Base-by-base conservation (phyloP, 2,329 filamentous ascomycete species). In the Aaosphaeria arxii region DNA sequence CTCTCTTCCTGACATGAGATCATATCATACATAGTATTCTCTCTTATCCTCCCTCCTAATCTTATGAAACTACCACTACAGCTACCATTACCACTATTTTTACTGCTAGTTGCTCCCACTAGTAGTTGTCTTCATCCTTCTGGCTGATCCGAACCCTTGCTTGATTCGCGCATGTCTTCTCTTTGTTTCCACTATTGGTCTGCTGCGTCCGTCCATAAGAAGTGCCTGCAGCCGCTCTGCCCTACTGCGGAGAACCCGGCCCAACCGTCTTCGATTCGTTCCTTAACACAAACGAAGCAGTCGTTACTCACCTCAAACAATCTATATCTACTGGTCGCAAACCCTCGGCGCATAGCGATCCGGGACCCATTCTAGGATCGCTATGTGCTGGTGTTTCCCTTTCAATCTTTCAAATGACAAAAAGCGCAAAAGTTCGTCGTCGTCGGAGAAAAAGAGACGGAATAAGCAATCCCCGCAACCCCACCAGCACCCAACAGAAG, bases 371-470 rank as follows among this genome's bases (percentile, higher is more conserved):
- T 51, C 54, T 51, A 53, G 57, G 58, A 49, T 63, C 60, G 58
- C 59, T 51, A 70, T 70, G 67, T 70, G 67, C 56, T 69, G 66
- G 60, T 64, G 62, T 53, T 67, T 65, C 52, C 61, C 58, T 43
- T 69, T 67, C 48, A 59, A 60, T 46, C 48, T 59, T 48, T 58
- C 62, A 40, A 58, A 53, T 49, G 61, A 52, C 48, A 62, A 64
- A 52, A 68, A 67, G 53, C 61, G 45, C 44, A 66, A 60, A 44
- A 55, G 36, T 44, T 52, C 55, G 42, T 63, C 65, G 46, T 57
- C 58, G 40, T 46, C 46, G 7, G 58, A 63, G 47, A 64, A 66
- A 47, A 67, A 64, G 54, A 67, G 54, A 56, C 57, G 57, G 48
- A 60, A 62, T 30, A 52, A 47, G 32, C 57, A 55, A 11, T 39